A percentile compares a stretch with the other conserved stretches of the same genome.
phyloP scores from a whole-genome alignment of 371 early-diverging fungal genomes.

The Mucor velutinosus region DNA sequence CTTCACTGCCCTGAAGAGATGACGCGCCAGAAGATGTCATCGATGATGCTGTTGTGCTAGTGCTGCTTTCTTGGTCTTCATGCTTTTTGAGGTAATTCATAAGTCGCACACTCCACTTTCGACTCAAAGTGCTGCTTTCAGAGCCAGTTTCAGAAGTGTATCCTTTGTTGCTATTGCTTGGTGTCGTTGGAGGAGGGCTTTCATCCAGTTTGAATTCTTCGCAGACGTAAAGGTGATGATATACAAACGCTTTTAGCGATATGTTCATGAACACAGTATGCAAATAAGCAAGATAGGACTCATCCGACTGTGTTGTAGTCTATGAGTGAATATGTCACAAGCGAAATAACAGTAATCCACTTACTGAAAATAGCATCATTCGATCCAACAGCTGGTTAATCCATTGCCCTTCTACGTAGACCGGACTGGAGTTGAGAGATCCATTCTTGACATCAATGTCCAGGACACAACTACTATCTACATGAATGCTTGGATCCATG shows the following conservation, averaged over 20 bases:
- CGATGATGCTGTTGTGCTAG: background rate
- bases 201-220: slow-evolving; percentile 21
- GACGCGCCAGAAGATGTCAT: background rate
- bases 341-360: background rate
- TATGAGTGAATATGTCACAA: background rate
- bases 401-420: slow-evolving; percentile 52
- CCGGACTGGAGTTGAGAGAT: slow-evolving; percentile 39
- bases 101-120: slow-evolving; percentile 47
- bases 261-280: slow-evolving; percentile 46
- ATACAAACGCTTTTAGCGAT: slow-evolving; percentile 41
- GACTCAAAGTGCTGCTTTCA: slow-evolving; percentile 14
- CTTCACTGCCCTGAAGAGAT: background rate
- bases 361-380: slow-evolving; percentile 34
- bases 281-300: slow-evolving; percentile 38
- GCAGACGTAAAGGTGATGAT: slow-evolving; percentile 35
- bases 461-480: slow-evolving; percentile 36
- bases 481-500: slow-evolving; percentile 40
- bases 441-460: slow-evolving; percentile 37
- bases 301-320: slow-evolving; percentile 25
- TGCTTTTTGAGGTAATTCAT: slow-evolving; percentile 45
- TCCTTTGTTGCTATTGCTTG: slow-evolving; percentile 3
- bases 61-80: slow-evolving; percentile 26
- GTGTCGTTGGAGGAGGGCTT: background rate
- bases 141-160: slow-evolving; percentile 25
- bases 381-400: slow-evolving; percentile 39